phyloP scores from a whole-genome alignment of 768 basidiomycete species.

The Leccinellum albellum region DNA sequence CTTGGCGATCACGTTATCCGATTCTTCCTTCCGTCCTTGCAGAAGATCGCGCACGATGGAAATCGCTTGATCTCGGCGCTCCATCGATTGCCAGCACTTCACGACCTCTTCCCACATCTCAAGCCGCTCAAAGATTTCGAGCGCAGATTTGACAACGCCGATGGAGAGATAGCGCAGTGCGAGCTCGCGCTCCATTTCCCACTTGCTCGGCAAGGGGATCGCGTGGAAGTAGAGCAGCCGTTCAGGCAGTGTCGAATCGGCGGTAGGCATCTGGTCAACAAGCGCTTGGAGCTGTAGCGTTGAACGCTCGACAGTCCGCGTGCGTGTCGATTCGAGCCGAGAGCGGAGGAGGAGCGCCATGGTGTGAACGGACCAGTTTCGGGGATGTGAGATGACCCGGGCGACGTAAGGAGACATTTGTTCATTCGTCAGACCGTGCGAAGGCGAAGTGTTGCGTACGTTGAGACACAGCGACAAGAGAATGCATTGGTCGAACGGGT shows the following conservation, averaged over 20 bases:
- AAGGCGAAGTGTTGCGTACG: conserved; percentile 83
- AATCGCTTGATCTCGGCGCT: conserved; percentile 73
- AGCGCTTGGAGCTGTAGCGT: conserved; percentile 92
- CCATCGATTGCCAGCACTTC: conserved; percentile 79
- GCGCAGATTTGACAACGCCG: conserved; percentile 84
- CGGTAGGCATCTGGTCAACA: conserved; percentile 93
- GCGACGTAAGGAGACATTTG: conserved; percentile 92
- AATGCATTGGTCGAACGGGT: conserved; percentile 92
- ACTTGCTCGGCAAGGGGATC: conserved; percentile 80
- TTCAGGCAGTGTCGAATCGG: conserved; percentile 70
- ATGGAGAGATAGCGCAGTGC: conserved; percentile 78
- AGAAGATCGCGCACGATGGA: conserved; percentile 81
- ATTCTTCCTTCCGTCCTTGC: conserved; percentile 80
- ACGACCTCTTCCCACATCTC: conserved; percentile 99
- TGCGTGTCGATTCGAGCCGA: conserved; percentile 82
- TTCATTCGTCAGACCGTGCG: conserved; percentile 84
- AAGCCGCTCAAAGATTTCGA: conserved; percentile 89
- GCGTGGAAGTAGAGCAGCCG: conserved; percentile 77
- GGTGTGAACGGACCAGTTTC: conserved; percentile 95
- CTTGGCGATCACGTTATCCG: conserved; percentile 62
- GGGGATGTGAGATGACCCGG: conserved; percentile 84
- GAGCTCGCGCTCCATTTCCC: conserved; percentile 92
- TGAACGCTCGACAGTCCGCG: conserved; percentile 90
- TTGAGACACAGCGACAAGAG: conserved; percentile 89
- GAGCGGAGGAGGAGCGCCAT: conserved; percentile 94